A percentile compares a stretch with the other conserved stretches of the same genome.
Evolutionary conservation across 2,329 filamentous ascomycete genomes (phyloP).

Genomic region (Lasiodiplodia sp.): DNA sequence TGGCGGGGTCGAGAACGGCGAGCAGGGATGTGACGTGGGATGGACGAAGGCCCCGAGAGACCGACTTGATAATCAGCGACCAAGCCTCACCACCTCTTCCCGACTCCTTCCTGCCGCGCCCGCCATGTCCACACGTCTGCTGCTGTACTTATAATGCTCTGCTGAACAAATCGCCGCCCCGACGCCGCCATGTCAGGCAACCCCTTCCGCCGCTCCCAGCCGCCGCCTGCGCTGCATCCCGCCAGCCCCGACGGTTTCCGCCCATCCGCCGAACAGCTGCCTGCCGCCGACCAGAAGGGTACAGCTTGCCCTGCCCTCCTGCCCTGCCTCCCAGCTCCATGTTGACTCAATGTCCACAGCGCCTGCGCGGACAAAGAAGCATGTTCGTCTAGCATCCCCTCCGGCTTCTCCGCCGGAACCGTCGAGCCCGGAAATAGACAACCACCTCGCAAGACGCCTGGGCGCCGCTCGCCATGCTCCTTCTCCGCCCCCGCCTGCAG

Average conservation of each 20-base stretch:
- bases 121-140: constrained; percentile 19
- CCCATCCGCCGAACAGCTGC: not conserved
- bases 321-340: not conserved
- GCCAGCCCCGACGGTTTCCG: constrained; percentile 22
- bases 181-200: constrained; percentile 48
- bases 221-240: constrained; percentile 11
- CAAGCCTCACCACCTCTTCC: not conserved
- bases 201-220: constrained; percentile 47
- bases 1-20: constrained; percentile 20
- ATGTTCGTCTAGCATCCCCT: constrained; percentile 59
- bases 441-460: constrained; percentile 35
- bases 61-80: constrained; percentile 27
- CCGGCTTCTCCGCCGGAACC: constrained; percentile 47
- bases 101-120: not conserved
- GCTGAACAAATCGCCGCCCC: constrained; percentile 10
- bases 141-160: constrained; percentile 25
- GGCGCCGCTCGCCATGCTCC: constrained; percentile 33
- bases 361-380: constrained; percentile 30
- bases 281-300: constrained; percentile 2
- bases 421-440: constrained; percentile 38
- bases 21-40: constrained; percentile 31
- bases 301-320: not conserved
- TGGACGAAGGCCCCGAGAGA: constrained; percentile 23
- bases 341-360: constrained; percentile 19
- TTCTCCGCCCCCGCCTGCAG: constrained; percentile 34